Conservation (phyloP, 2,329 filamentous ascomycete genomes). For the Teratosphaeria epicoccoides region DNA sequence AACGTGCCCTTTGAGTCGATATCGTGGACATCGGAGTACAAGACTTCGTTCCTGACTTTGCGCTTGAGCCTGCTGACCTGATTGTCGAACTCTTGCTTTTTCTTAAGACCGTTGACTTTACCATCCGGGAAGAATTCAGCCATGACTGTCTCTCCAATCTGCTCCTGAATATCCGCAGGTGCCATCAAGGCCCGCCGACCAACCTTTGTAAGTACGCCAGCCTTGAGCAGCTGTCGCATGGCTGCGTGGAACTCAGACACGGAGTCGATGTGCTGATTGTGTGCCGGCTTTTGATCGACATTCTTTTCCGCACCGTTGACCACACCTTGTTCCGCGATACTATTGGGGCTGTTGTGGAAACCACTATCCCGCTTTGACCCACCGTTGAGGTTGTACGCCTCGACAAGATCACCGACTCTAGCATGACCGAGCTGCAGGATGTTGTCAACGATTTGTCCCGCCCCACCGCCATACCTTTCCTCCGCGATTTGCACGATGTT, state of each 20-base stretch:
- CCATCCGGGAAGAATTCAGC: conserved; percentile 43
- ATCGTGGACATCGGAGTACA: conserved; percentile 21
- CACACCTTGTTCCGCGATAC: conserved; percentile 16
- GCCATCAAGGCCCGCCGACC: conserved; percentile 38
- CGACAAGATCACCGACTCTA: conserved; percentile 57
- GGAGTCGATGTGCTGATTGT: conserved; percentile 21
- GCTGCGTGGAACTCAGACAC: conserved; percentile 33
- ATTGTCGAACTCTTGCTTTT: conserved; percentile 52
- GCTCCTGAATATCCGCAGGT: conserved; percentile 44
- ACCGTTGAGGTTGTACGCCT: conserved; percentile 44
- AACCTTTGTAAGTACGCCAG: conserved; percentile 59
- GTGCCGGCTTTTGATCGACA: background rate
- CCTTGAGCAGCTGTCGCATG: conserved; percentile 44
- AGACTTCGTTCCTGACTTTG: conserved; percentile 36
- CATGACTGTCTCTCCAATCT: conserved; percentile 54
- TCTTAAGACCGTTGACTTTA: conserved; percentile 51
- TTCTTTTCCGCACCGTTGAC: conserved; percentile 7
- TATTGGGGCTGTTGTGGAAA: conserved; percentile 13
- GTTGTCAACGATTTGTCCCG: conserved; percentile 62
- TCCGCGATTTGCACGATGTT: conserved; percentile 71
- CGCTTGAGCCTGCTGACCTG: conserved; percentile 47
- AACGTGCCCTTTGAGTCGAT: conserved; percentile 16
- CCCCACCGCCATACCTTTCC: conserved; percentile 61
- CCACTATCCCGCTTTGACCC: conserved; percentile 22
- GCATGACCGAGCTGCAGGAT: conserved; percentile 70